Base-by-base conservation (phyloP, 73 alveolate species). In the Durusdinium trenchii region DNA sequence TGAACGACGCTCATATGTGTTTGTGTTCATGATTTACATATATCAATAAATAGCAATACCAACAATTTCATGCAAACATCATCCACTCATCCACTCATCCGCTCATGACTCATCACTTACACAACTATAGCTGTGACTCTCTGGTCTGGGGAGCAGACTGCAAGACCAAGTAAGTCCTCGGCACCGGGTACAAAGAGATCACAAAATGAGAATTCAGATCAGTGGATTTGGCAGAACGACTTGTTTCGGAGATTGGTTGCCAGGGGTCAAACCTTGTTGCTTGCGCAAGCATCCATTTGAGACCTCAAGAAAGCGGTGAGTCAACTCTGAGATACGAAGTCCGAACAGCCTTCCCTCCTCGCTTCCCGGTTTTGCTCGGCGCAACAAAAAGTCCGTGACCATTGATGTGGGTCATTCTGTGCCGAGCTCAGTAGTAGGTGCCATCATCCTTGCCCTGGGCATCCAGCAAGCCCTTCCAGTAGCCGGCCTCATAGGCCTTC, bases 391-490 rank as follows among this genome's bases (percentile, higher is more conserved):
- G n/a, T n/a, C n/a, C n/a, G n/a, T n/a, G n/a, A n/a, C n/a, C n/a
- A n/a, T n/a, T n/a, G n/a, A n/a, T n/a, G n/a, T n/a, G n/a, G n/a
- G n/a, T n/a, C n/a, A n/a, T n/a, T n/a, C n/a, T n/a, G n/a, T n/a
- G n/a, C n/a, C n/a, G n/a, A n/a, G 67, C 98, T 75, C 84, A 92
- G 98, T 92, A 92, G 98, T 92, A 92, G 78, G 98, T 92, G 79
- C 98, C 98, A 52, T 92, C 98, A 30, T 92, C 91, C 92, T 92
- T 92, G 79, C 98, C 98, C 98, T 92, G 98, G 61, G 98, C 98
- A 51, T 92, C 98, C 91, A 93, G 51, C 73, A 93, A 61, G 81
- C 98, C 98, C 92, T 93, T 93, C 98, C 98, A 93, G 91, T 93
- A 93, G 91, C 52, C 38, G 35, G 98, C 98, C 92, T 93, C 98